Evolutionary conservation across 2,329 filamentous ascomycete species (phyloP).

Genomic region (Ramularia collo-cygni): DNA sequence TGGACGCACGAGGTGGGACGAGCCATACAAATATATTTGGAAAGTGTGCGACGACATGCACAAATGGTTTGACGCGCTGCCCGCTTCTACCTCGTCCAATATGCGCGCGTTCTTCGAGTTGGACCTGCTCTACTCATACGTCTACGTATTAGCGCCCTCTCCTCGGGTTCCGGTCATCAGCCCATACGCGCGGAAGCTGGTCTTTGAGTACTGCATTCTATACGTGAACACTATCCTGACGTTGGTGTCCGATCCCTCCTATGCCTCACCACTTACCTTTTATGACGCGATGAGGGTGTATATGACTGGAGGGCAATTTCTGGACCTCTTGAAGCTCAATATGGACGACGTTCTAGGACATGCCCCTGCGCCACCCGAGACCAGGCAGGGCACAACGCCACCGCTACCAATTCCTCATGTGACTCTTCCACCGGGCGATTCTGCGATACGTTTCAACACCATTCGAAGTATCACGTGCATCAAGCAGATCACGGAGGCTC

Average conservation of each 20-base stretch:
- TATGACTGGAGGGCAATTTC: constrained; percentile 55
- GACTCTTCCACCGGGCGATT: constrained; percentile 25
- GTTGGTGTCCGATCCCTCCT: constrained; percentile 53
- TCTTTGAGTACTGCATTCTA: constrained; percentile 25
- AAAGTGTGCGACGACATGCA: constrained; percentile 68
- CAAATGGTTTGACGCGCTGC: constrained; percentile 74
- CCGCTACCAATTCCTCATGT: constrained; percentile 29
- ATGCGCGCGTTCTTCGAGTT: constrained; percentile 76
- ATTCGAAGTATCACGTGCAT: constrained; percentile 41
- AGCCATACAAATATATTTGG: constrained; percentile 67
- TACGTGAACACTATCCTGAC: constrained; percentile 64
- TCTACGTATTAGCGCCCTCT: constrained; percentile 80
- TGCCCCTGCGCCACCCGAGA: constrained; percentile 35
- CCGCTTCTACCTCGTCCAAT: constrained; percentile 54
- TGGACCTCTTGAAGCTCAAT: constrained; percentile 50
- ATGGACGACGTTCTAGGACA: constrained; percentile 40
- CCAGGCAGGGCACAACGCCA: constrained; percentile 32
- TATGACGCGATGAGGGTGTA: constrained; percentile 81
- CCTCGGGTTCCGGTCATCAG: constrained; percentile 64
- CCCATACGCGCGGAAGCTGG: constrained; percentile 58
- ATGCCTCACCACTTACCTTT: constrained; percentile 69
- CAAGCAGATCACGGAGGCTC: constrained; percentile 40
- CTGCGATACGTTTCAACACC: constrained; percentile 28
- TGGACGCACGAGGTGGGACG: constrained; percentile 59
- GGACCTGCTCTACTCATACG: constrained; percentile 83